Percentiles rank a stretch among this genome's conserved stretches.
phyloP scores from a whole-genome alignment of 768 basidiomycete genomes.

The Trametes punicea region DNA sequence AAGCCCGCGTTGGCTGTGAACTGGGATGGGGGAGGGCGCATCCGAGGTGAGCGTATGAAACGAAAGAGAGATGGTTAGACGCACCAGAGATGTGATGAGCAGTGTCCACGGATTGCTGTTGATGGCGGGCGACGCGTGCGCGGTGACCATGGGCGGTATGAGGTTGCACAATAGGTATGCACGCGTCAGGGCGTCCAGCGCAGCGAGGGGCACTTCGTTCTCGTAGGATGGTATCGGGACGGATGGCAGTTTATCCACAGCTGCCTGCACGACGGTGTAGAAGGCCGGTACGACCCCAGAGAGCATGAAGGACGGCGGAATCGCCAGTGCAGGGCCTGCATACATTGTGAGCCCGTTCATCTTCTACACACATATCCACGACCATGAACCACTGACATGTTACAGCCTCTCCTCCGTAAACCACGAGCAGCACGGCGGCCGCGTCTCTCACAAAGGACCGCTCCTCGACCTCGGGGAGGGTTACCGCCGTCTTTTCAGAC shows the following conservation, averaged over 20 bases:
- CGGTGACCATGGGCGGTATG: conserved; percentile 64
- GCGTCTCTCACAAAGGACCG: conserved; percentile 57
- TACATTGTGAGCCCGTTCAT: neutral
- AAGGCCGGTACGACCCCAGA: conserved; percentile 63
- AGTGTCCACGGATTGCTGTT: conserved; percentile 74
- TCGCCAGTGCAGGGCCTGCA: conserved; percentile 58
- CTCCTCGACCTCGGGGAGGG: conserved; percentile 37
- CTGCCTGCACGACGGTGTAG: conserved; percentile 56
- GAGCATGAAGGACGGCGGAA: conserved; percentile 77
- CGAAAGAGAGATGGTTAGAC: conserved; percentile 25
- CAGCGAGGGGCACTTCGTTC: conserved; percentile 67
- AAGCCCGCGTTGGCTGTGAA: conserved; percentile 76
- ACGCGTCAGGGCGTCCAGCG: conserved; percentile 78
- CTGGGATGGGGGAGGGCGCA: conserved; percentile 32
- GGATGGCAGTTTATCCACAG: conserved; percentile 57
- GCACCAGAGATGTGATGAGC: conserved; percentile 66
- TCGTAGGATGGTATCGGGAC: conserved; percentile 49
- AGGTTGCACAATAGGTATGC: conserved; percentile 75
- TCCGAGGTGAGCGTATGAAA: neutral
- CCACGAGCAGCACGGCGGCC: conserved; percentile 58
- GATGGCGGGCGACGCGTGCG: conserved; percentile 47
- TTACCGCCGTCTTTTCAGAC: conserved; percentile 32
- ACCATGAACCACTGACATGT: conserved; percentile 42
- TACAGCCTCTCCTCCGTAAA: conserved; percentile 77
- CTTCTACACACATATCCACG: neutral